Percentiles rank a stretch among this genome's conserved stretches.
phyloP scores from a whole-genome alignment of 2,329 filamentous ascomycete genomes.

The Cordyceps cateniannulata region DNA sequence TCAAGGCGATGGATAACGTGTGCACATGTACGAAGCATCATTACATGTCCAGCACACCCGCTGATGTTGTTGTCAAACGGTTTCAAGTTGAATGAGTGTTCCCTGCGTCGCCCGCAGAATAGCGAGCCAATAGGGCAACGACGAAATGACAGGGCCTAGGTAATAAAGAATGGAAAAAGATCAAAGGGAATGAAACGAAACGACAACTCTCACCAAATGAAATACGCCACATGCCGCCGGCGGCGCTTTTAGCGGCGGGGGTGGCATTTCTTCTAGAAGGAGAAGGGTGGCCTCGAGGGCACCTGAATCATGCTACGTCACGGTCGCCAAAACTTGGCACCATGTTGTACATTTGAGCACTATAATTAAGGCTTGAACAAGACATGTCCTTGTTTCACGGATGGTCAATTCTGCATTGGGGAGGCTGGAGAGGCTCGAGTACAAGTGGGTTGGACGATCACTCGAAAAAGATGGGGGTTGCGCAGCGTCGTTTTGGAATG shows the following conservation, averaged over 20 bases:
- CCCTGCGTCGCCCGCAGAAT: too few species aligned
- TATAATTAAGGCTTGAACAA: too few species aligned
- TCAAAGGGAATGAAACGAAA: neutral
- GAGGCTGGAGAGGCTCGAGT: neutral
- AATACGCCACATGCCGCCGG: neutral
- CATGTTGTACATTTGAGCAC: neutral
- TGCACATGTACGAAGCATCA: too few species aligned
- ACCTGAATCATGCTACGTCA: neutral
- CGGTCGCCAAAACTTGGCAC: neutral
- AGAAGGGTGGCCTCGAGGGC: neutral
- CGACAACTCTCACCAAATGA: neutral
- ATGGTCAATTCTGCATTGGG: neutral
- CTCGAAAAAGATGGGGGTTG: neutral
- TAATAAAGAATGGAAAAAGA: too few species aligned
- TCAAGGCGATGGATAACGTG: too few species aligned
- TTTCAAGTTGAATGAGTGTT: too few species aligned
- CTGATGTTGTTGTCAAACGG: too few species aligned
- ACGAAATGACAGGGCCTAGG: too few species aligned
- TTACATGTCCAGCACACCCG: too few species aligned
- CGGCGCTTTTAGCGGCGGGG: neutral
- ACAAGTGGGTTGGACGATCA: neutral
- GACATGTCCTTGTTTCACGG: too few species aligned
- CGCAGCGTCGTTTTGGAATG: neutral
- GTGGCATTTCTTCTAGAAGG: neutral
- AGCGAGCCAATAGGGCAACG: too few species aligned